Conservation (phyloP, 148 eudicot genomes). For the Chenopodium quinoa region DNA sequence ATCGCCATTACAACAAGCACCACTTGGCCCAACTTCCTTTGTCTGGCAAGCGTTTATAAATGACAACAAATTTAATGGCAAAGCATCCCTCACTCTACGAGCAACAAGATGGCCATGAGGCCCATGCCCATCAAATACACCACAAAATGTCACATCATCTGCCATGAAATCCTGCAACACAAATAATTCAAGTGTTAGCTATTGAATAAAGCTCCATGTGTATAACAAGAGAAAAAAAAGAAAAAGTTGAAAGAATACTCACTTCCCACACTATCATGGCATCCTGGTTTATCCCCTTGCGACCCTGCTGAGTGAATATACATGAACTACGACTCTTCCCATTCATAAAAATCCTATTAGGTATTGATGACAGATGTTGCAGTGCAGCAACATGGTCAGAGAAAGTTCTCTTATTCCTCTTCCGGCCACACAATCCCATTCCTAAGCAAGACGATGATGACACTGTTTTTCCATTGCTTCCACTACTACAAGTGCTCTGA, state of each 20-base stretch:
- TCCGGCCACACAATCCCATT: constrained; percentile 49
- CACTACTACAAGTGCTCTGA: constrained; percentile 60
- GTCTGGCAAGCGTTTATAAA: constrained; percentile 55
- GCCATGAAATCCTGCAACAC: constrained; percentile 68
- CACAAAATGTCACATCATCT: constrained; percentile 81
- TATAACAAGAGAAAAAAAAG: neutral
- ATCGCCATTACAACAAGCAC: constrained; percentile 53
- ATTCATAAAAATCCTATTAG: constrained; percentile 67
- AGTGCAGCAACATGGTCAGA: constrained; percentile 53
- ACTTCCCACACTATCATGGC: constrained; percentile 99
- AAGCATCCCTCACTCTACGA: constrained; percentile 86
- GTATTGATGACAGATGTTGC: constrained; percentile 77
- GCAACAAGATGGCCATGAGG: constrained; percentile 97
- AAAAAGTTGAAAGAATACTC: constrained; percentile 28
- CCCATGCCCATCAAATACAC: constrained; percentile 98
- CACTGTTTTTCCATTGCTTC: constrained; percentile 53
- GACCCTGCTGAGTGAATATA: constrained; percentile 96
- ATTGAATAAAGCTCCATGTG: neutral
- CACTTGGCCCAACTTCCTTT: constrained; percentile 53
- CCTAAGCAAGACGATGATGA: constrained; percentile 56
- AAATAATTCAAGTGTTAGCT: constrained; percentile 15
- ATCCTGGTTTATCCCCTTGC: constrained; percentile 97
- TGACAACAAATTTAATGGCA: constrained; percentile 72
- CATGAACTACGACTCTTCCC: constrained; percentile 87
- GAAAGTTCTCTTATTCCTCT: constrained; percentile 69